phyloP scores from a whole-genome alignment of 2,329 filamentous ascomycete species.

The Penicillium sp. region DNA sequence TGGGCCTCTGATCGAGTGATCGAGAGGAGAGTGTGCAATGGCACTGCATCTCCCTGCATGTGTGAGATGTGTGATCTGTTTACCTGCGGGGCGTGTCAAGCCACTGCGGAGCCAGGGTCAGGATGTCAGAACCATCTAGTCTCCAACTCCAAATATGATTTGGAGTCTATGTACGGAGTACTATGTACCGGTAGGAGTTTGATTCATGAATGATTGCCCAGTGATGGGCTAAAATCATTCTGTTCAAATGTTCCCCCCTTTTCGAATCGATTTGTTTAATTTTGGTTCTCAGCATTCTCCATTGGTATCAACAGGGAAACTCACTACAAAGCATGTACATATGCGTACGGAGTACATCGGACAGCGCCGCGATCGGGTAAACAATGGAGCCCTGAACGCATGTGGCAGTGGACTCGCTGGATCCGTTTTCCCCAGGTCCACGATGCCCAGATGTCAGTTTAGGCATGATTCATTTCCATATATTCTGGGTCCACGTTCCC shows the following conservation, averaged over 20 bases:
- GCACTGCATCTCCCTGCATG: constrained; percentile 12
- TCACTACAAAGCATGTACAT: background rate
- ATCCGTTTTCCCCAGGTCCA: background rate
- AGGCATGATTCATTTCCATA: background rate
- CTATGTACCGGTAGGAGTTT: no score
- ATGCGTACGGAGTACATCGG: background rate
- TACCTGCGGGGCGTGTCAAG: constrained; percentile 22
- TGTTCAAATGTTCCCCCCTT: no score
- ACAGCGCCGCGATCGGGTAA: background rate
- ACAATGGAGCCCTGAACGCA: background rate
- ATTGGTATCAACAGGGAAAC: no score
- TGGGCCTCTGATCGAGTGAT: background rate
- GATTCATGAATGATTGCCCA: no score
- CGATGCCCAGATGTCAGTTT: background rate
- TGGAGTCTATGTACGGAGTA: background rate
- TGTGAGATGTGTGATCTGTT: constrained; percentile 22
- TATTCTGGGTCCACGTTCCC: background rate
- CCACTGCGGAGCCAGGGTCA: constrained; percentile 19
- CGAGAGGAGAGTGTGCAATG: background rate
- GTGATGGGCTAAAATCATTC: no score
- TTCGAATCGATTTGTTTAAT: no score
- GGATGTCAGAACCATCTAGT: constrained; percentile 1
- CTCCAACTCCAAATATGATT: background rate
- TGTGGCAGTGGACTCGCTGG: background rate
- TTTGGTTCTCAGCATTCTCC: background rate